These are phyloP conservation scores for Metschnikowia chrysomelidarum DNA, from an alignment of 805 yeast genomes.

Conservation along the genomic window DNA sequence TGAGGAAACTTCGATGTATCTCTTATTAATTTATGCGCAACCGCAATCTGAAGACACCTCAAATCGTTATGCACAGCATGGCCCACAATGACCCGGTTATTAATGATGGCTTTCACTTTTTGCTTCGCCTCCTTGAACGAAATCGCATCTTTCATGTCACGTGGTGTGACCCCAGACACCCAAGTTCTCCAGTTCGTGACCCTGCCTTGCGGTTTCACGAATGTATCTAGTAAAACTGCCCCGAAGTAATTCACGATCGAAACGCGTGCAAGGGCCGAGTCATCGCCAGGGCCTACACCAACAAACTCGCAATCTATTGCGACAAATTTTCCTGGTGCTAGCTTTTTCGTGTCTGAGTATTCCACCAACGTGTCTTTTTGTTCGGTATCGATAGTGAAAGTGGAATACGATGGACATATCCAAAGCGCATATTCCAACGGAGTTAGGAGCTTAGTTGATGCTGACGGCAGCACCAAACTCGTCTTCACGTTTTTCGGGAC, in stretches of 20 bases:
- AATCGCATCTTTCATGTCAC: slow-evolving; percentile 65
- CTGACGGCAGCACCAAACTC: not conserved
- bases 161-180: slow-evolving; percentile 82
- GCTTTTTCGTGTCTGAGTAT: slow-evolving; percentile 26
- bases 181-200: slow-evolving; percentile 93
- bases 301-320: slow-evolving; percentile 95
- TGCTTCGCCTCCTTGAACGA: slow-evolving; percentile 65
- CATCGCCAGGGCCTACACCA: slow-evolving; percentile 71
- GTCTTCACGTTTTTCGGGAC: not conserved
- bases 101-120: slow-evolving; percentile 18
- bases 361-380: not conserved
- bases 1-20: slow-evolving; percentile 70
- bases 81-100: slow-evolving; percentile 67
- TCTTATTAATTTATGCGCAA: slow-evolving; percentile 60
- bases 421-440: slow-evolving; percentile 15
- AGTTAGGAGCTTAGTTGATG: slow-evolving; percentile 4
- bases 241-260: slow-evolving; percentile 86
- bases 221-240: slow-evolving; percentile 63
- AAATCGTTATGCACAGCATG: slow-evolving; percentile 84
- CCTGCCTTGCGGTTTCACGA: slow-evolving; percentile 68
- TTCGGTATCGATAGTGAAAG: not conserved
- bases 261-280: slow-evolving; percentile 78
- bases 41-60: slow-evolving; percentile 62
- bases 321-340: slow-evolving; percentile 64
- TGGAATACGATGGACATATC: slow-evolving; percentile 6